phyloP scores from a whole-genome alignment of 306 rosid species.

The Comarum palustre region DNA sequence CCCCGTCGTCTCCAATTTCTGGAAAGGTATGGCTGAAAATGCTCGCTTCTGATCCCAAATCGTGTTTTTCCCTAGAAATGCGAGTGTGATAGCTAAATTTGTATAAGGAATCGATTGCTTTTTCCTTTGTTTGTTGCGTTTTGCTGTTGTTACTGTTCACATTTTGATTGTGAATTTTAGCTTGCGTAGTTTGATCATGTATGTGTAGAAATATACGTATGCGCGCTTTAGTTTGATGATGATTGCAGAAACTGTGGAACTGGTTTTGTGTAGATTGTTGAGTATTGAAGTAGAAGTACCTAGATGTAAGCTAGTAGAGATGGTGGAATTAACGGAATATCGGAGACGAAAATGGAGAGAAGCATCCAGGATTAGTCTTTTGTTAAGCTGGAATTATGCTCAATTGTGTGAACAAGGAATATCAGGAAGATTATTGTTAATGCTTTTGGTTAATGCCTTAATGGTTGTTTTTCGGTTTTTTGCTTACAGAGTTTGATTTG shows the following conservation, averaged over 20 bases:
- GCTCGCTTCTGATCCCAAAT: not conserved
- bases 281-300: not conserved
- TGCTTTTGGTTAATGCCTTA: not conserved
- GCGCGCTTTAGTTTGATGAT: not conserved
- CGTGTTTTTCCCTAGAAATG: not conserved
- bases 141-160: not conserved
- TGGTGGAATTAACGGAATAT: not conserved
- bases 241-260: not conserved
- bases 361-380: not conserved
- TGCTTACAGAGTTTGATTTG: constrained; percentile 72
- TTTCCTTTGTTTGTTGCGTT: not conserved
- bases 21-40: constrained; percentile 62
- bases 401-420: not conserved
- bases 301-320: not conserved
- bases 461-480: constrained; percentile 1
- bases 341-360: not conserved
- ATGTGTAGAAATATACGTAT: not conserved
- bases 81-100: not conserved
- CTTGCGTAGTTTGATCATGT: not conserved
- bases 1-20: constrained; percentile 67
- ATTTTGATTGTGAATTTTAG: not conserved
- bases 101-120: not conserved
- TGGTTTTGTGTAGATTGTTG: not conserved
- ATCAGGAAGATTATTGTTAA: not conserved
- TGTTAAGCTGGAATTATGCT: not conserved